Percentiles rank a stretch among this genome's conserved stretches.
These are phyloP conservation scores for Aspergillus bridgeri DNA, from an alignment of 495 filamentous ascomycete genomes.

Conservation along the genomic window DNA sequence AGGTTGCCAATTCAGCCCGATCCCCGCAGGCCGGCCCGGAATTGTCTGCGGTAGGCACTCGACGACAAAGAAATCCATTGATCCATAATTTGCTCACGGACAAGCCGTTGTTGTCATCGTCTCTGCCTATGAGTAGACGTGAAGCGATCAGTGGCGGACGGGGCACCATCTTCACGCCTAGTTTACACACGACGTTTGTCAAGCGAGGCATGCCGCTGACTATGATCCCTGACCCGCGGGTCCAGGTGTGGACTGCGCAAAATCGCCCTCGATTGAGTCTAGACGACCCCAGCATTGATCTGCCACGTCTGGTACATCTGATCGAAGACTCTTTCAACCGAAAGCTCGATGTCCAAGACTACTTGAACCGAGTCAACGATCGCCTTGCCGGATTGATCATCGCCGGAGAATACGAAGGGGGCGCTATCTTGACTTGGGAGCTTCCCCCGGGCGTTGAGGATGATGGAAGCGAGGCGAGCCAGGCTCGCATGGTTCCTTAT, in stretches of 20 bases:
- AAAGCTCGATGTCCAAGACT: constrained; percentile 77
- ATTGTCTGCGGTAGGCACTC: constrained; percentile 65
- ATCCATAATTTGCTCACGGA: constrained; percentile 97
- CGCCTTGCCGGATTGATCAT: constrained; percentile 88
- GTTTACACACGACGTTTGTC: constrained; percentile 67
- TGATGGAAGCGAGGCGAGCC: constrained; percentile 48
- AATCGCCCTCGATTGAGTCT: constrained; percentile 55
- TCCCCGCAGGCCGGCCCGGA: constrained; percentile 31
- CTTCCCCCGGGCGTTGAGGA: constrained; percentile 56
- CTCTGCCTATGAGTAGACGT: constrained; percentile 68
- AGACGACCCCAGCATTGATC: constrained; percentile 75
- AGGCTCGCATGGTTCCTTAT: constrained; percentile 74
- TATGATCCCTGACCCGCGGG: constrained; percentile 68
- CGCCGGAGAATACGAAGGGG: constrained; percentile 95
- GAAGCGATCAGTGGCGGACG: constrained; percentile 23
- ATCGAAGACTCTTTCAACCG: constrained; percentile 94
- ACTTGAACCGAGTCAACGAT: constrained; percentile 70
- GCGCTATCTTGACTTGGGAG: constrained; percentile 95
- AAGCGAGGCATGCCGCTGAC: constrained; percentile 89
- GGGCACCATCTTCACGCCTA: constrained; percentile 26
- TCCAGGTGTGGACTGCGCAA: constrained; percentile 62
- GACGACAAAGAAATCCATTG: constrained; percentile 79
- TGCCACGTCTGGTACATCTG: constrained; percentile 74
- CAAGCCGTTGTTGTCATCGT: constrained; percentile 87
- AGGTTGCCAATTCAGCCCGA: constrained; percentile 66